These are phyloP conservation scores for Metschnikowia continentalis DNA, from an alignment of 805 yeast species.

Conservation along the genomic window DNA sequence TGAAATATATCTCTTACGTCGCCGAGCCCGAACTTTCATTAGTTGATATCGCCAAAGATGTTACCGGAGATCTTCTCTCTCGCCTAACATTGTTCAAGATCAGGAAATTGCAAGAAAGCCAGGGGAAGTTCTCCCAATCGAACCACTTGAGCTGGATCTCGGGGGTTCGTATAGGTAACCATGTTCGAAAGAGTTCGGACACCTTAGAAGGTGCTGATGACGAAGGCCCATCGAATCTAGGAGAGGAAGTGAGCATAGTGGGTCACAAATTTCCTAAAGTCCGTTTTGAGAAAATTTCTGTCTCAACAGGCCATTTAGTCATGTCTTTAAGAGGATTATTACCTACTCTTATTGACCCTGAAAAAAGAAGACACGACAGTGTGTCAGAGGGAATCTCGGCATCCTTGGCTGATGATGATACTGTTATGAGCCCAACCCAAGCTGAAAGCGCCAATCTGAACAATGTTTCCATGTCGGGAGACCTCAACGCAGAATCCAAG, in stretches of 20 bases:
- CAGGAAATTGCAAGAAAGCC: constrained; percentile 36
- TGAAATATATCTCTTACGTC: constrained; percentile 31
- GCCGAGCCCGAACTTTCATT: constrained; percentile 34
- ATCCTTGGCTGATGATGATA: background rate
- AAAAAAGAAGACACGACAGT: constrained; percentile 1
- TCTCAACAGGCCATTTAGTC: constrained; percentile 75
- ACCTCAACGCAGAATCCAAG: constrained; percentile 9
- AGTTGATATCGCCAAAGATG: constrained; percentile 28
- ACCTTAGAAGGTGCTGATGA: constrained; percentile 17
- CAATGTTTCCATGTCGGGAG: background rate
- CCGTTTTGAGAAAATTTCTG: constrained; percentile 80
- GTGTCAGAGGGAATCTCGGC: background rate
- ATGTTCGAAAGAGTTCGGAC: constrained; percentile 25
- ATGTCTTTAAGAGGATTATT: constrained; percentile 69
- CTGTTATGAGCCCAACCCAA: background rate
- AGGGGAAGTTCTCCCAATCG: constrained; percentile 36
- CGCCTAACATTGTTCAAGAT: constrained; percentile 34
- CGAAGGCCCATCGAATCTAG: constrained; percentile 58
- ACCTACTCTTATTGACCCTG: constrained; percentile 14
- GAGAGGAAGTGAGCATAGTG: constrained; percentile 85
- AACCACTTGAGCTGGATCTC: constrained; percentile 89
- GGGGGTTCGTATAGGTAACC: constrained; percentile 74
- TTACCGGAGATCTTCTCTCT: constrained; percentile 33
- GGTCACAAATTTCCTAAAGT: constrained; percentile 88
- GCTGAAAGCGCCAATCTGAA: constrained; percentile 5